Evolutionary conservation across 306 rosid genomes (phyloP).

Genomic region (Inga laurina): DNA sequence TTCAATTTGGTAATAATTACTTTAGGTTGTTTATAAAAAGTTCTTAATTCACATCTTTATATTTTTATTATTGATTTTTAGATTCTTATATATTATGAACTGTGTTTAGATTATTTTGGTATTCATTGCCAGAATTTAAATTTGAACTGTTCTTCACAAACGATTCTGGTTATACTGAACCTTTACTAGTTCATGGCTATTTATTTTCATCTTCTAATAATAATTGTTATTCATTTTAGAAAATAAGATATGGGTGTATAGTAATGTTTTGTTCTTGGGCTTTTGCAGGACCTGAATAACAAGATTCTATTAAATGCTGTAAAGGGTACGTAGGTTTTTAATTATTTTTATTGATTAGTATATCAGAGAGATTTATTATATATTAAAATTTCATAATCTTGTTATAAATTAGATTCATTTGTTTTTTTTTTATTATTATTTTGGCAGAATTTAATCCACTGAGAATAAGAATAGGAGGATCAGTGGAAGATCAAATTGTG

Average conservation of each 20-base stretch:
- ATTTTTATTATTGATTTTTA: neutral
- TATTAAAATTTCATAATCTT: neutral
- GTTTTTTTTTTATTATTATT: neutral
- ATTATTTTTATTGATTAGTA: neutral
- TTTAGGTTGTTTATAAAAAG: neutral
- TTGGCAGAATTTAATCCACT: slow-evolving; percentile 50
- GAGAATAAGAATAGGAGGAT: slow-evolving; percentile 77
- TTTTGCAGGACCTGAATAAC: slow-evolving; percentile 58
- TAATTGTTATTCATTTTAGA: neutral
- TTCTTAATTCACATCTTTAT: neutral
- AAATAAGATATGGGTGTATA: neutral
- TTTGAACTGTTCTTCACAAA: neutral
- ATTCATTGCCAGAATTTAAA: neutral
- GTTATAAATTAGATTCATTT: neutral
- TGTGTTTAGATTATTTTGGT: neutral
- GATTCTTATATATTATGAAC: neutral
- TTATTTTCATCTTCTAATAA: neutral
- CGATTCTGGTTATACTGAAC: neutral
- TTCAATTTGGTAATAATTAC: slow-evolving; percentile 42
- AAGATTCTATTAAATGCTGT: slow-evolving; percentile 50
- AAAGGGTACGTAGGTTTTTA: slow-evolving; percentile 42
- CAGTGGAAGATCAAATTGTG: slow-evolving; percentile 56
- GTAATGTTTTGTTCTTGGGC: neutral
- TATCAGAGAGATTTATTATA: no score
- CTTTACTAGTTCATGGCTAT: neutral